phyloP scores from a whole-genome alignment of 169 alveolate species.

The Eimeria acervulina region DNA sequence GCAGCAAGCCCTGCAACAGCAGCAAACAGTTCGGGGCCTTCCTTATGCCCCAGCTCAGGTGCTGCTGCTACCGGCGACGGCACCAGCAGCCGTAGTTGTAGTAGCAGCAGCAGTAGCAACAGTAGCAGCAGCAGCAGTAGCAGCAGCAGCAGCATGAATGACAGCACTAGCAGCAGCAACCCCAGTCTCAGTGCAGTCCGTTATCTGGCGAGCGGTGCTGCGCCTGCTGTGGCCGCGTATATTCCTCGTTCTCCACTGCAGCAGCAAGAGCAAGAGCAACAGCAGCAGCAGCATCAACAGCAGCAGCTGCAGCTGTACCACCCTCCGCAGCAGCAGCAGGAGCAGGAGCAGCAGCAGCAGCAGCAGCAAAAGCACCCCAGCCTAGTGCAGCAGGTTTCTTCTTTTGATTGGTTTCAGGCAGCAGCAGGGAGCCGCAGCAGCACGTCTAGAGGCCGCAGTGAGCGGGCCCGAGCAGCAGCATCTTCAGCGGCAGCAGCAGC shows the following conservation, averaged over 20 bases:
- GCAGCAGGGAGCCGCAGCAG: constrained; percentile 24
- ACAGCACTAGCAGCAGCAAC: constrained; percentile 57
- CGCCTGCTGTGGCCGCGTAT: not conserved
- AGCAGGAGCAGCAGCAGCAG: too few relatives aligned
- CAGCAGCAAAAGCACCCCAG: not conserved
- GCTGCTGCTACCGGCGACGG: not conserved
- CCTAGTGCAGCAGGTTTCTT: not conserved
- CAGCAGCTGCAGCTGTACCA: not conserved
- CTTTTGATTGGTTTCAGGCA: not conserved
- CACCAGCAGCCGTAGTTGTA: constrained; percentile 15
- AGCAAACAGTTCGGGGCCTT: not conserved
- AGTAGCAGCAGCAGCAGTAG: constrained; percentile 35
- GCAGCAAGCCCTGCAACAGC: constrained; percentile 25
- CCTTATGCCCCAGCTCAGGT: not conserved
- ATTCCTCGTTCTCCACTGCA: not conserved
- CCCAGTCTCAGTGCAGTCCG: not conserved
- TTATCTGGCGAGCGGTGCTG: not conserved
- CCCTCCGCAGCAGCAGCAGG: not conserved
- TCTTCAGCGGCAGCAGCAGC: not conserved
- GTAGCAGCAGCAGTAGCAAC: constrained; percentile 41
- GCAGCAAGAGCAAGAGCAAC: not conserved
- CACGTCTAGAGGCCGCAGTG: constrained; percentile 15
- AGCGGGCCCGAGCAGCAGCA: constrained; percentile 44
- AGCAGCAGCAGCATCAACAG: not conserved
- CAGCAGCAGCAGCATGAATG: not conserved